Evolutionary conservation across 805 yeast species (phyloP), one percentile per base, ranked within the genome.

Genomic region (Candida succiphila): DNA sequence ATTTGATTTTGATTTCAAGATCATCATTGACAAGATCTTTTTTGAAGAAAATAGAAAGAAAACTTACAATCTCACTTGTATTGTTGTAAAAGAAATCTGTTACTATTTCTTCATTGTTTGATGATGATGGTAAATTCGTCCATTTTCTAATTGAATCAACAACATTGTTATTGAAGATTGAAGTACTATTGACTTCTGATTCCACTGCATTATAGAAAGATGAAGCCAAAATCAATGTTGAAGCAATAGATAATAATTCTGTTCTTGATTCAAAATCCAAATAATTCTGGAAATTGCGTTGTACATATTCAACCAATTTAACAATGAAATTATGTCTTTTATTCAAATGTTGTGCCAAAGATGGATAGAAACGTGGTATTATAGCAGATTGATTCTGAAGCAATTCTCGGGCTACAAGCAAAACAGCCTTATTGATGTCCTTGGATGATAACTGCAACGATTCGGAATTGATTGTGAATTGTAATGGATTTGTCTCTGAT

Each of bases 351-450:
- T 66, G 69, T 7, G 57, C 61, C 9, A 76, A 44, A 2, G 78
- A 65, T 1, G 76, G 66, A 9, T 69, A 54, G 27, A 66, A 54
- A 3, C 71, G 62, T 4, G 85, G 77, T 15, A 79, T 57, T 42
- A 75, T 78, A 5, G 61, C 55, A 0, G 84, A 75, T 1, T 59
- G 57, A 4, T 85, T 73, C 15, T 56, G 48, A 21, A 81, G 47
- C 8, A 88, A 67, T 38, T 81, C 88, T 12, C 60, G 46, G 2
- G 72, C 57, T 4, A 83, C 68, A 5, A 56, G 45, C 2, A 52
- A 39, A 4, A 81, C 52, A n/a, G 88, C 77, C 3, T 42, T 39
- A 39, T 70, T 75, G 16, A 77, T 52, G 22, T 67, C 75, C 2
- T 51, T 45, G 2, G 52, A 38, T 20, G 67, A 66, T 8, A 45